Evolutionary conservation across 1,139 yeast genomes (phyloP), one percentile per base, ranked within the genome.

Genomic region (Nakaseomyces delphensis): DNA sequence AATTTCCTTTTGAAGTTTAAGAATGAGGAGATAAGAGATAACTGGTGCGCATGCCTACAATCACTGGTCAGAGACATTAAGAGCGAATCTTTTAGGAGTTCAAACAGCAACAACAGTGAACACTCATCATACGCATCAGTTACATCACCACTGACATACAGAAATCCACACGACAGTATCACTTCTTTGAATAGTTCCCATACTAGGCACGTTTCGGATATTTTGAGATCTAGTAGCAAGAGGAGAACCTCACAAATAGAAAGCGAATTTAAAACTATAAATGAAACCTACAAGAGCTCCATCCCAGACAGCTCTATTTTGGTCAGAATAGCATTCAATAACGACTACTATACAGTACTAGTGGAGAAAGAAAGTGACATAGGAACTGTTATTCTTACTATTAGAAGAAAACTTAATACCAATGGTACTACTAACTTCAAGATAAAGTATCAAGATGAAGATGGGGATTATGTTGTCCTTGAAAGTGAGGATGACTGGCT

Each of bases 371-470:
- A 63, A 31, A 53, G 65, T n/a, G 47, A 51, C 1, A 57, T 65
- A 33, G 56, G 54, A 1, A 63, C 63, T 19, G 55, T 68, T 20
- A 46, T 65, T 19, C 52, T 47, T 7, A 54, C 57, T 41, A 55
- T 68, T 29, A 63, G 60, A 41, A 64, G 56, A 40, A 68, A 67
- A 46, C 48, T 68, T 31, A 60, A 69, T 62, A 64, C 67, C 57
- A 47, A 69, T 15, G 69, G 67, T 16, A 10, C 18, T 10, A 64
- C 63, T 10, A 48, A 59, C 9, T 59, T 63, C 39, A 71, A 80
- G 55, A 70, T 91, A 48, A 82, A 82, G 61, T 91, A 87, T 58
- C 80, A 79, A 60, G 98, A 91, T 64, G 98, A 91, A 63, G 98
- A 91, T 60, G 96, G 94, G 15, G 98, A 91, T 61, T 83, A 78